These are phyloP conservation scores for Spatholobus suberectus DNA, from an alignment of 306 rosid species.

Conservation along the genomic window DNA sequence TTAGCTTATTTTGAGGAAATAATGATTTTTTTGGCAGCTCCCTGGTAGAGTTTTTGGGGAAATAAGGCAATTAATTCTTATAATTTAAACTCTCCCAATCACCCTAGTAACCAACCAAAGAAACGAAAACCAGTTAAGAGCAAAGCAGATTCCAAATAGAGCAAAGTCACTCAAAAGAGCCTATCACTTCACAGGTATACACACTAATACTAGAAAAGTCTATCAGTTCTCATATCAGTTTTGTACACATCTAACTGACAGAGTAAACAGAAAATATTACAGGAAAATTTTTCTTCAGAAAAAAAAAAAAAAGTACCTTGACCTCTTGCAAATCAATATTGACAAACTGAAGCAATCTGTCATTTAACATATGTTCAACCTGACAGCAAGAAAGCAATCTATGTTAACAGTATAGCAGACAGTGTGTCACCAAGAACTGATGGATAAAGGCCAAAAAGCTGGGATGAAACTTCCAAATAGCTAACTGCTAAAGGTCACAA, in stretches of 20 bases:
- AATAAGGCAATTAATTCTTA: not conserved
- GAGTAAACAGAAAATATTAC: constrained; percentile 14
- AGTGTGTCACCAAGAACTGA: not conserved
- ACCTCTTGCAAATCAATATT: constrained; percentile 94
- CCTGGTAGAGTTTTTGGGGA: not conserved
- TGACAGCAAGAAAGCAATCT: constrained; percentile 46
- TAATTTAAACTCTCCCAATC: not conserved
- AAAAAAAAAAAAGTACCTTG: constrained; percentile 65
- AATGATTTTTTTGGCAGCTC: not conserved
- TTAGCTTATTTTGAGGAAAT: not conserved
- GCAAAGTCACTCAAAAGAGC: constrained; percentile 32
- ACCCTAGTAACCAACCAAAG: constrained; percentile 7
- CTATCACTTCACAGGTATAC: constrained; percentile 3
- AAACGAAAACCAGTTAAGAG: constrained; percentile 15
- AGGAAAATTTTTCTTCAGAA: not conserved
- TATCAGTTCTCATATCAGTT: not conserved
- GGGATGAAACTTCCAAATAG: constrained; percentile 31
- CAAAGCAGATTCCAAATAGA: constrained; percentile 19
- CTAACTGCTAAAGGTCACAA: constrained; percentile 16
- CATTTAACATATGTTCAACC: constrained; percentile 99
- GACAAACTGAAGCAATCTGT: constrained; percentile 95
- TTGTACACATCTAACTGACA: constrained; percentile 9
- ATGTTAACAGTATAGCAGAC: constrained; percentile 44
- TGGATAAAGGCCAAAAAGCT: constrained; percentile 5
- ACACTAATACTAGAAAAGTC: not conserved